Conservation (phyloP, 176 grass and related monocot genomes). For the Bolboschoenus planiculmis region DNA sequence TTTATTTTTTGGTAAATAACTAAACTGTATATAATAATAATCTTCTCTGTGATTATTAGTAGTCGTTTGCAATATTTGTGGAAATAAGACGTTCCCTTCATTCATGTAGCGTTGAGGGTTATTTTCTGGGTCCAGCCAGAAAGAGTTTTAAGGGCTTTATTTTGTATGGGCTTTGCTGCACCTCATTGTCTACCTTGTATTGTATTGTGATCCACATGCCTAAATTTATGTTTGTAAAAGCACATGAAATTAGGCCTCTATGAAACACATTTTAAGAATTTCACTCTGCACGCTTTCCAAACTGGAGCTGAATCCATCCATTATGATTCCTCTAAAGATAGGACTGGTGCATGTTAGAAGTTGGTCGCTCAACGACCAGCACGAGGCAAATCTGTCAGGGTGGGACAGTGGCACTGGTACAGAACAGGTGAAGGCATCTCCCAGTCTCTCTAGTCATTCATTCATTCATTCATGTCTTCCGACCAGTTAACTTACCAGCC, state of each 20-base stretch:
- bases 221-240: neutral
- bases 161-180: neutral
- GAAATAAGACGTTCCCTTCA: neutral
- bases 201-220: neutral
- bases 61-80: neutral
- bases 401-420: neutral
- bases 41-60: neutral
- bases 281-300: neutral
- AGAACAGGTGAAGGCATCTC: neutral
- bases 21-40: neutral
- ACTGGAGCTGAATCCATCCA: neutral
- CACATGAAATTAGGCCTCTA: neutral
- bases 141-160: neutral
- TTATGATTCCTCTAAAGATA: neutral
- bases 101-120: no score
- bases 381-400: neutral
- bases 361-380: neutral
- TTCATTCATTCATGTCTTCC: neutral
- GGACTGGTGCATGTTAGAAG: neutral
- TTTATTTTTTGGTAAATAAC: neutral
- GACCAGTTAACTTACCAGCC: no score
- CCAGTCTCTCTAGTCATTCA: slow-evolving; percentile 7
- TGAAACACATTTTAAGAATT: neutral
- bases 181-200: neutral
- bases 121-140: no score